A percentile compares a stretch with the other conserved stretches of the same genome.
phyloP scores from a whole-genome alignment of 768 basidiomycete genomes.

The Hypholoma sublateritium region DNA sequence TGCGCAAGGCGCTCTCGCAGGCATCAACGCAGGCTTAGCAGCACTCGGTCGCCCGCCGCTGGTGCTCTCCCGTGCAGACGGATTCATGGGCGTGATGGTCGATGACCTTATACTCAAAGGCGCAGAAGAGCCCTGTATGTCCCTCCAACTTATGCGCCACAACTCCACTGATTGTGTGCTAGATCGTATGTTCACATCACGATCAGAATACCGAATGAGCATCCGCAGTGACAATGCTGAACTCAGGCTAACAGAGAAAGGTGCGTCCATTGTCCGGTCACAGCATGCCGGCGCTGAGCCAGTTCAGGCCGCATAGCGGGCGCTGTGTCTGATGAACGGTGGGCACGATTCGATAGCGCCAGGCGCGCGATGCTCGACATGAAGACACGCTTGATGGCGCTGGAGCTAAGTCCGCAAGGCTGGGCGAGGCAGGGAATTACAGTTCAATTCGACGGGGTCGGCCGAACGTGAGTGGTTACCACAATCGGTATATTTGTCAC shows the following conservation, averaged over 20 bases:
- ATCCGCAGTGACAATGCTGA: conserved; percentile 91
- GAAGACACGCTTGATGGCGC: conserved; percentile 33
- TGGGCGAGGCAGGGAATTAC: conserved; percentile 42
- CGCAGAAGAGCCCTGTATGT: conserved; percentile 86
- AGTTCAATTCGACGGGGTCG: conserved; percentile 45
- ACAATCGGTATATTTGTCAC: not conserved
- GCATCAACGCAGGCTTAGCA: conserved; percentile 81
- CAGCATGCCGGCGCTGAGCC: not conserved
- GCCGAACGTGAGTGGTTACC: conserved; percentile 35
- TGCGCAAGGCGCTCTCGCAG: conserved; percentile 85
- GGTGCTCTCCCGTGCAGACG: conserved; percentile 78
- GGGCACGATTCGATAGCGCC: conserved; percentile 35
- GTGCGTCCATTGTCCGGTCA: conserved; percentile 27
- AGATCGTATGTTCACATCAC: conserved; percentile 94
- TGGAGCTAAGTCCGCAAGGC: conserved; percentile 43
- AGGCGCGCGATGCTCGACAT: conserved; percentile 33
- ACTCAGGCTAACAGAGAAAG: conserved; percentile 74
- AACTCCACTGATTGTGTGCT: conserved; percentile 6
- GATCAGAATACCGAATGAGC: conserved; percentile 88
- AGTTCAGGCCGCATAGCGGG: conserved; percentile 40
- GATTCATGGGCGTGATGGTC: conserved; percentile 87
- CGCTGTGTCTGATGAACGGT: conserved; percentile 45
- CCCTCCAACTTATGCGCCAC: not conserved
- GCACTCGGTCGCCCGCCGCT: conserved; percentile 58
- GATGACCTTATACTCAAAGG: conserved; percentile 90